phyloP scores from a whole-genome alignment of 73 alveolate genomes.

The Paramecium sonneborni region DNA sequence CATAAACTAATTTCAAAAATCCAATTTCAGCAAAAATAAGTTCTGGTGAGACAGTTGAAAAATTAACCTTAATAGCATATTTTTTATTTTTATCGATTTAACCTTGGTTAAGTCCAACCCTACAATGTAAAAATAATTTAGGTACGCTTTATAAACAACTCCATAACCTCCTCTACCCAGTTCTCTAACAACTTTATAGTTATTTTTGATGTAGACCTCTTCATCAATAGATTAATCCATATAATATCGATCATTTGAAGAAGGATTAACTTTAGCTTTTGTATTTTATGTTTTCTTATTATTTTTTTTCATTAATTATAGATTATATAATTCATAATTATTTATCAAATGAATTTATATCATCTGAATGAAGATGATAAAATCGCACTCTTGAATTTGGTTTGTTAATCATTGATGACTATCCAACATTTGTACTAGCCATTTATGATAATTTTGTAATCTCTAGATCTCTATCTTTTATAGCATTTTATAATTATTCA shows the following conservation, averaged over 20 bases:
- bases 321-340: constrained; percentile 18
- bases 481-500: constrained; percentile 5
- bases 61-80: constrained; percentile 64
- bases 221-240: constrained; percentile 26
- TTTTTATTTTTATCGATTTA: constrained; percentile 40
- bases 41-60: constrained; percentile 67
- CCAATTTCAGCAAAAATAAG: constrained; percentile 66
- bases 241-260: constrained; percentile 51
- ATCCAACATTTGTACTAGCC: constrained; percentile 22
- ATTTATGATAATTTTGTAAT: neutral
- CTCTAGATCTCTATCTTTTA: neutral
- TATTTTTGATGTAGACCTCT: constrained; percentile 35
- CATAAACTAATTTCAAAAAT: constrained; percentile 53
- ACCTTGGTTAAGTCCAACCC: constrained; percentile 9
- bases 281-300: neutral
- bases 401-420: neutral
- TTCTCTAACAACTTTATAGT: constrained; percentile 62
- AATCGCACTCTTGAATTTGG: constrained; percentile 1
- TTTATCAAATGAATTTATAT: neutral
- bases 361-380: neutral
- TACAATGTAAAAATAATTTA: neutral
- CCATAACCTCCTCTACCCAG: constrained; percentile 70
- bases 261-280: constrained; percentile 7
- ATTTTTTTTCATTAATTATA: neutral
- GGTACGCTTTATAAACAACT: constrained; percentile 65